phyloP scores from a whole-genome alignment of 2,329 filamentous ascomycete species.

The Alternaria ethzedia region DNA sequence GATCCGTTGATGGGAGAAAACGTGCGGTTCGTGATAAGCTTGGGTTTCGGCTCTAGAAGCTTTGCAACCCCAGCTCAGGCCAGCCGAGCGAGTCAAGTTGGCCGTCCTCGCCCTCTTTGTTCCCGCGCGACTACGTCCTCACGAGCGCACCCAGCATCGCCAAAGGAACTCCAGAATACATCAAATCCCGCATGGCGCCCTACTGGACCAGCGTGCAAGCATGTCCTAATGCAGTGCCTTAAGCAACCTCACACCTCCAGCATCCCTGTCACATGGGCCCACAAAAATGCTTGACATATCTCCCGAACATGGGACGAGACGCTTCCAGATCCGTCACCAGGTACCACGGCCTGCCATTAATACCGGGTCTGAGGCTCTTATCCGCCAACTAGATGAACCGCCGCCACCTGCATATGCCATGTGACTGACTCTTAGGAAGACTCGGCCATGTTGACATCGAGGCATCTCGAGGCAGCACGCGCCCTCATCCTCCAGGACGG shows the following conservation, averaged over 20 bases:
- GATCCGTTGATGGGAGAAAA: conserved; percentile 31
- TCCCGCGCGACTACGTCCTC: not conserved
- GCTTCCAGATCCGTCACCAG: conserved; percentile 29
- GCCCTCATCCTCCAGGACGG: not conserved
- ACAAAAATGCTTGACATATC: conserved; percentile 26
- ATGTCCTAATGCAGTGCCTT: conserved; percentile 17
- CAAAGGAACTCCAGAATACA: not conserved
- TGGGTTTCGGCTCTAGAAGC: conserved; percentile 12
- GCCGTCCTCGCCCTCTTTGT: not conserved
- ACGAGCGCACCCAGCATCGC: not conserved
- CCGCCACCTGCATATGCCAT: conserved; percentile 1
- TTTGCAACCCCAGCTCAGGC: conserved; percentile 4
- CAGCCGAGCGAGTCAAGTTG: conserved; percentile 17
- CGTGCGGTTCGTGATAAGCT: conserved; percentile 44
- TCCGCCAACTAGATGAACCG: conserved; percentile 2
- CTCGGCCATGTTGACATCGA: not conserved
- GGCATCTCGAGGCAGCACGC: not conserved
- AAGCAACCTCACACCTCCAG: conserved; percentile 17
- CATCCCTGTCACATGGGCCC: conserved; percentile 22
- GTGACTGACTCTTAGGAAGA: not conserved
- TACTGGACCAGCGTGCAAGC: conserved; percentile 4
- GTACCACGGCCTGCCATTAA: conserved; percentile 7
- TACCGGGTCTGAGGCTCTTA: conserved; percentile 3
- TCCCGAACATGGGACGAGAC: conserved; percentile 14
- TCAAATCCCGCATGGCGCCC: not conserved